Base-by-base conservation (phyloP, 257 asterid species). In the Solanum lycopersicoides region DNA sequence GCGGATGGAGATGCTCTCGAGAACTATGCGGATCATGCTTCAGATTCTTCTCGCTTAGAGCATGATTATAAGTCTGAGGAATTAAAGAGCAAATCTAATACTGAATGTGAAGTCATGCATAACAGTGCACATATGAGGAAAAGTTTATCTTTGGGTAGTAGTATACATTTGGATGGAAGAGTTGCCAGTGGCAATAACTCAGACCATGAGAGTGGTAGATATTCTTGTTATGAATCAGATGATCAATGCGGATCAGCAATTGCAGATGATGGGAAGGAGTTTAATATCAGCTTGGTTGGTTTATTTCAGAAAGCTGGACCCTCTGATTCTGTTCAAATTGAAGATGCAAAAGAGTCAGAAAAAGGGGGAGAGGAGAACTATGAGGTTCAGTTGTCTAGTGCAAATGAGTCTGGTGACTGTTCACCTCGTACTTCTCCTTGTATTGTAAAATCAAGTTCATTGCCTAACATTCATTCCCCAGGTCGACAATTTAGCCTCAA, bases 101-200 rank as follows among this genome's bases (percentile, higher is more conserved):
- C 88, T 30, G 96, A 91, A 25, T 82, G 53, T 87, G 95, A 91
- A 88, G 69, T 77, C 34, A 79, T 75, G 76, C 90, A 45, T 68
- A 89, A 88, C 74, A 74, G 79, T 16, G 65, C 86, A 41, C 87
- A 34, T 69, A 90, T 97, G 7, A 93, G 91, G 87, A 97, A 97
- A 94, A 88, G 94, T 87, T 91, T 83, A 65, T 97, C 99, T 86
- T 53, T 96, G 89, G 98, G 98, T 71, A 89, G 93, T 66, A 89
- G 91, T 66, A 89, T 95, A 91, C 92, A 95, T 88, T 87, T 89
- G 96, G 95, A 91, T 87, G 96, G 89, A 83, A 87, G 88, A 89
- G 86, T 87, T 73, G 91, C 90, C 56, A 93, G 86, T 84, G 93
- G 79, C 88, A 90, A 87, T 89, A 93, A 88, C 80, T 92, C 95